Evolutionary conservation across 352 stramenopile species (phyloP).

Genomic region (Blastocystis sp.): DNA sequence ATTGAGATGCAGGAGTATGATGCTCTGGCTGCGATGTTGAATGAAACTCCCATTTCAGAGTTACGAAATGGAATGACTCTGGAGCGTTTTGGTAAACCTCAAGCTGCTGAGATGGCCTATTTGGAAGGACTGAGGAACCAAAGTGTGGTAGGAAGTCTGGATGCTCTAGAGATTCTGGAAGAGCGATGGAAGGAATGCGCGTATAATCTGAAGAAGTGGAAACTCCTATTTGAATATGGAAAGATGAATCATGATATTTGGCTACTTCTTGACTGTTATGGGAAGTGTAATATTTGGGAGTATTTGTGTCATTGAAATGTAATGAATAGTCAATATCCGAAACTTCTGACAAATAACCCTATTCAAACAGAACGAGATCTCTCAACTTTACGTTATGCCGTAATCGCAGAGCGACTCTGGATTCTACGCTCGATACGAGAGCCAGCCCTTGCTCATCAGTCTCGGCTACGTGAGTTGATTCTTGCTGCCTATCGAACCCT

Average conservation of each 20-base stretch:
- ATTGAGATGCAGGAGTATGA: conserved; percentile 35
- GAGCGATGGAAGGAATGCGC: conserved; percentile 54
- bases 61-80: conserved; percentile 33
- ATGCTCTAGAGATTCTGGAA: conserved; percentile 19
- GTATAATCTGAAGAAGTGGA: background rate
- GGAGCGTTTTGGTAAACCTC: background rate
- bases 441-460: background rate
- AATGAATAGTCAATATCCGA: background rate
- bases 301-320: background rate
- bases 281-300: conserved; percentile 33
- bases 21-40: conserved; percentile 10
- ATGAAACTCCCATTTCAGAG: background rate
- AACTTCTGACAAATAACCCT: background rate
- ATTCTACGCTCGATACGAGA: background rate
- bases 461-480: background rate
- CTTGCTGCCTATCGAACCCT: background rate
- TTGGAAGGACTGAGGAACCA: conserved; percentile 34
- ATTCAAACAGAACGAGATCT: background rate
- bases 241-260: conserved; percentile 23
- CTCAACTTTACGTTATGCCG: background rate
- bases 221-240: conserved; percentile 25
- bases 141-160: background rate
- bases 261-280: conserved; percentile 17
- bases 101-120: conserved; percentile 33
- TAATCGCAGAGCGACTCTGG: background rate